These are phyloP conservation scores for Alternaria postmessia DNA, from an alignment of 2,329 filamentous ascomycete genomes.

Conservation along the genomic window DNA sequence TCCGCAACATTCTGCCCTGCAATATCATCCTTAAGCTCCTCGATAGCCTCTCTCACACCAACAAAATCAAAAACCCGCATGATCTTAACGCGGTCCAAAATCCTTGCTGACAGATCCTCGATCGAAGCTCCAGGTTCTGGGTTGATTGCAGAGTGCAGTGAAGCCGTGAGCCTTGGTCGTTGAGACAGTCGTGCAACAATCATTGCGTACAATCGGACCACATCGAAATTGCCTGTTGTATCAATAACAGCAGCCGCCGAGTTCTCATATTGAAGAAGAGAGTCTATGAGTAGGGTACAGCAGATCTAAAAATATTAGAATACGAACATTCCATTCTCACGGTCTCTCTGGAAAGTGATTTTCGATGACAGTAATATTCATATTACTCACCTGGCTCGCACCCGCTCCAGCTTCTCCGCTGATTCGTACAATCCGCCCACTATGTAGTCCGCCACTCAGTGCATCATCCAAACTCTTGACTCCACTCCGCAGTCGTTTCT, in stretches of 20 bases:
- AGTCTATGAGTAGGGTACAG: constrained; percentile 49
- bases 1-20: constrained; percentile 16
- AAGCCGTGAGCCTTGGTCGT: constrained; percentile 1
- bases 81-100: constrained; percentile 57
- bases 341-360: not conserved
- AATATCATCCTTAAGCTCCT: constrained; percentile 53
- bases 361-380: not conserved
- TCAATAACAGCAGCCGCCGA: constrained; percentile 56
- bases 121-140: not conserved
- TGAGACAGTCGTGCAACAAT: constrained; percentile 34
- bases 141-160: not conserved
- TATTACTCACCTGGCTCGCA: constrained; percentile 31
- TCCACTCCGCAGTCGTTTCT: constrained; percentile 29
- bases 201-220: constrained; percentile 49
- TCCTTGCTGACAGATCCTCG: constrained; percentile 43
- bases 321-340: rapidly evolving
- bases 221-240: constrained; percentile 56
- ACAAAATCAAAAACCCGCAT: constrained; percentile 61
- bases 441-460: constrained; percentile 50
- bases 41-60: constrained; percentile 57
- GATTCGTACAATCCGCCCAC: constrained; percentile 47
- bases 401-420: constrained; percentile 42
- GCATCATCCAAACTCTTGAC: constrained; percentile 46
- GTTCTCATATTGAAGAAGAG: constrained; percentile 42
- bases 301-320: constrained; percentile 11